A percentile compares a stretch with the other conserved stretches of the same genome.
These are phyloP conservation scores for Pyrenophora tritici-repentis DNA, from an alignment of 2,329 filamentous ascomycete species.

Conservation along the genomic window DNA sequence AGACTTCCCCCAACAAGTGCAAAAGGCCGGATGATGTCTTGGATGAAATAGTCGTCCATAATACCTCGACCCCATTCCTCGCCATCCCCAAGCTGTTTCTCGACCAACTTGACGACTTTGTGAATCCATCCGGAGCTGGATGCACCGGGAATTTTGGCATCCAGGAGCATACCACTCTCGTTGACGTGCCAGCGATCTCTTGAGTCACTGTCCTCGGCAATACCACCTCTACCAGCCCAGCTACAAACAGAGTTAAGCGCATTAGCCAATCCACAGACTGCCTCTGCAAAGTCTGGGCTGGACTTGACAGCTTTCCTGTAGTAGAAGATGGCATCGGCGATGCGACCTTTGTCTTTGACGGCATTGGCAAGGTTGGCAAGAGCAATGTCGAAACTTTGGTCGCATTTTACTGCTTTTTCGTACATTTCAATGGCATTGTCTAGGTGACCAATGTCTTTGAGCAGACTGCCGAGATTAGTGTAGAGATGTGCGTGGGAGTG, in stretches of 20 bases:
- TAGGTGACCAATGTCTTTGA: slow-evolving; percentile 95
- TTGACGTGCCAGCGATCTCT: slow-evolving; percentile 95
- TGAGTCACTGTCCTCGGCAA: slow-evolving; percentile 71
- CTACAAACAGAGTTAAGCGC: slow-evolving; percentile 96
- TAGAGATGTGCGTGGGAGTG: slow-evolving; percentile 91
- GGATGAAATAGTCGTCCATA: slow-evolving; percentile 55
- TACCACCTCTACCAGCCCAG: slow-evolving; percentile 88
- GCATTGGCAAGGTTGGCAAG: slow-evolving; percentile 96
- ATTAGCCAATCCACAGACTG: slow-evolving; percentile 92
- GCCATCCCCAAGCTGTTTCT: slow-evolving; percentile 83
- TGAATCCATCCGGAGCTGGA: slow-evolving; percentile 80
- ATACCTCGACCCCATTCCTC: slow-evolving; percentile 81
- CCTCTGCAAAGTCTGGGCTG: slow-evolving; percentile 96
- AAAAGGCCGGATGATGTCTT: slow-evolving; percentile 54
- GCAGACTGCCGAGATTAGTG: slow-evolving; percentile 90
- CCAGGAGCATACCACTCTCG: slow-evolving; percentile 78
- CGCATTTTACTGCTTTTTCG: slow-evolving; percentile 88
- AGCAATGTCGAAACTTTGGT: slow-evolving; percentile 95
- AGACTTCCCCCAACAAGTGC: slow-evolving; percentile 42
- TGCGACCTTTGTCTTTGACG: slow-evolving; percentile 92
- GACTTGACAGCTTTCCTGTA: slow-evolving; percentile 87
- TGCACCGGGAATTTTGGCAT: slow-evolving; percentile 65
- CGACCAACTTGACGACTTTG: slow-evolving; percentile 87
- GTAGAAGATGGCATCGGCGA: slow-evolving; percentile 88
- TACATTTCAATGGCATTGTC: slow-evolving; percentile 96